Evolutionary conservation across 805 yeast genomes (phyloP).

Genomic region (Vanderwaltozyma tropicalis): DNA sequence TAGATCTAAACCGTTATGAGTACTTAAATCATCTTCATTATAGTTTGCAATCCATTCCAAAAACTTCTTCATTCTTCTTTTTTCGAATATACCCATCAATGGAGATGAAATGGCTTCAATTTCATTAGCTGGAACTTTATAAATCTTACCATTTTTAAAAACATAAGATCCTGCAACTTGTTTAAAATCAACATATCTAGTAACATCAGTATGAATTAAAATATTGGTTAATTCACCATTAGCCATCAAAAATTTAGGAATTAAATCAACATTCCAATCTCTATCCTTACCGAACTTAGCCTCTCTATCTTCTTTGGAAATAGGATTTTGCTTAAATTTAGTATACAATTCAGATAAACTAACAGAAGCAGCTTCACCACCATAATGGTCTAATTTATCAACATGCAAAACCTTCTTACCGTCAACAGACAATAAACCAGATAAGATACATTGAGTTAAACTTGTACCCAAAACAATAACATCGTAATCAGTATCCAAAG

Average conservation of each 20-base stretch:
- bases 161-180: constrained; percentile 93
- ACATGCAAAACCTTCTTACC: constrained; percentile 96
- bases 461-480: constrained; percentile 92
- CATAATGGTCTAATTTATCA: constrained; percentile 93
- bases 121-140: constrained; percentile 90
- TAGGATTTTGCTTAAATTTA: constrained; percentile 78
- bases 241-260: constrained; percentile 95
- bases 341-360: constrained; percentile 57
- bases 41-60: constrained; percentile 79
- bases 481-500: constrained; percentile 93
- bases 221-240: constrained; percentile 95
- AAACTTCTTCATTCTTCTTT: constrained; percentile 87
- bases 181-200: constrained; percentile 90
- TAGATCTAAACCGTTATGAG: constrained; percentile 79
- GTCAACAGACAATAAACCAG: constrained; percentile 89
- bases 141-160: constrained; percentile 74
- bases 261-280: constrained; percentile 96
- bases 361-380: constrained; percentile 86
- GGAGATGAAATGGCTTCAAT: constrained; percentile 85
- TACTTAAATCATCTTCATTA: constrained; percentile 63
- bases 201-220: constrained; percentile 89
- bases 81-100: constrained; percentile 92
- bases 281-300: constrained; percentile 77
- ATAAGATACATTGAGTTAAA: constrained; percentile 90
- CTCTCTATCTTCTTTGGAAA: constrained; percentile 54